A percentile compares a stretch with the other conserved stretches of the same genome.
Evolutionary conservation across 78 protist genomes (phyloP).

Genomic region (Guillardia theta): DNA sequence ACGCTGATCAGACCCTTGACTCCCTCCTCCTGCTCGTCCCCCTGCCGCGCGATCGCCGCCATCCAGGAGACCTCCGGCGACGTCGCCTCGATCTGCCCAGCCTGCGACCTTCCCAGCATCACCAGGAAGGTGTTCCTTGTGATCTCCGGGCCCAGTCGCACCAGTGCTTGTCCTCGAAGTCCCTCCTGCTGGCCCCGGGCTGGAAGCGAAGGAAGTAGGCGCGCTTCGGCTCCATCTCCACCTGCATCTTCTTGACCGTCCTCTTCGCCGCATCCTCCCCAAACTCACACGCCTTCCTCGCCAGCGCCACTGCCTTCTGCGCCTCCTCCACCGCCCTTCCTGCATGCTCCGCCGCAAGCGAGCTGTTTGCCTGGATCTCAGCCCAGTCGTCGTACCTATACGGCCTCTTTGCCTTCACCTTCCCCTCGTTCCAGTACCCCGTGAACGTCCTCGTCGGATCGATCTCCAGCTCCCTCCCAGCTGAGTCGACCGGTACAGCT

Average conservation of each 20-base stretch:
- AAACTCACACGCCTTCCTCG: neutral
- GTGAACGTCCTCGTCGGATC: slow-evolving; percentile 20
- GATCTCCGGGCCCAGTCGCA: neutral
- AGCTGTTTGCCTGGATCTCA: neutral
- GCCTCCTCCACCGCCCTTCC: neutral
- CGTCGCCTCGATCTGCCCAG: neutral
- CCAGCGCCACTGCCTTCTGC: neutral
- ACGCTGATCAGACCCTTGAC: too few species aligned
- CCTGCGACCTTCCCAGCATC: neutral
- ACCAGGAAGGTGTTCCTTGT: neutral
- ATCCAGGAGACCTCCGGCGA: neutral
- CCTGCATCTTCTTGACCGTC: neutral
- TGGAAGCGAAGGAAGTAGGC: neutral
- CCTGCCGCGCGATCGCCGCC: too few species aligned
- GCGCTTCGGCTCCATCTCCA: neutral
- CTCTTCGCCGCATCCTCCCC: slow-evolving; percentile 19
- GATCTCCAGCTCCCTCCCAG: neutral
- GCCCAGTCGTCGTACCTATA: slow-evolving; percentile 12
- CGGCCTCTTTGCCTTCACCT: neutral
- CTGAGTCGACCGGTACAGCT: neutral
- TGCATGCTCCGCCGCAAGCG: neutral
- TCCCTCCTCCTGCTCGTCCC: too few species aligned
- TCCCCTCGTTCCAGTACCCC: neutral
- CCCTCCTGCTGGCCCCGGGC: neutral
- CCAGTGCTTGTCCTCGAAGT: neutral